These are phyloP conservation scores for Rhynchosporium graminicola DNA, from an alignment of 2,329 filamentous ascomycete species.

Conservation along the genomic window DNA sequence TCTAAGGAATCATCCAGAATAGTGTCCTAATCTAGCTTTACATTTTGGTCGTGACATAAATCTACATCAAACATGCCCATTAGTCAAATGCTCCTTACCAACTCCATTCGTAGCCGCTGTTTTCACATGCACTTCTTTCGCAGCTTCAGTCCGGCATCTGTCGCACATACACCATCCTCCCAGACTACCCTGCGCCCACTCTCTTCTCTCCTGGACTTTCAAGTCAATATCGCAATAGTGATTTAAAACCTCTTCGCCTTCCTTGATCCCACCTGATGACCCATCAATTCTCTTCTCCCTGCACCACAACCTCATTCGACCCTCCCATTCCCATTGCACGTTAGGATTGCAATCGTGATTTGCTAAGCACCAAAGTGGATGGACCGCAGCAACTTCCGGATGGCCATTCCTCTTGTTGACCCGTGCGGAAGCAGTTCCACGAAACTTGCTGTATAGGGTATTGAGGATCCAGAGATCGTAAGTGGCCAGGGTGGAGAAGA, in stretches of 20 bases:
- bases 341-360: slow-evolving; percentile 97
- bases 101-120: background rate
- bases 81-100: slow-evolving; percentile 2
- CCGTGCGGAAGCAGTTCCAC: slow-evolving; percentile 86
- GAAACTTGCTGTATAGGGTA: slow-evolving; percentile 88
- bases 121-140: slow-evolving; percentile 32
- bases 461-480: slow-evolving; percentile 86
- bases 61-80: background rate
- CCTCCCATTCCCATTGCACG: slow-evolving; percentile 91
- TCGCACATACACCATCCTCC: slow-evolving; percentile 87
- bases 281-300: slow-evolving; percentile 58
- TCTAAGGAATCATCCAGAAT: background rate
- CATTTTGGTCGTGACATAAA: background rate
- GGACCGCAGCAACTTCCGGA: slow-evolving; percentile 89
- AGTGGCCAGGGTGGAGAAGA: slow-evolving; percentile 58
- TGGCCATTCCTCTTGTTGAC: slow-evolving; percentile 75
- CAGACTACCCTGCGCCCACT: slow-evolving; percentile 85
- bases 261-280: slow-evolving; percentile 62
- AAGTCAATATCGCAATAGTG: slow-evolving; percentile 91
- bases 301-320: slow-evolving; percentile 70
- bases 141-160: slow-evolving; percentile 74
- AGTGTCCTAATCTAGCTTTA: slow-evolving; percentile 6
- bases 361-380: slow-evolving; percentile 93
- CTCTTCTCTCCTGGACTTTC: slow-evolving; percentile 75
- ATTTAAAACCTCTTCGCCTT: slow-evolving; percentile 83